Percentiles rank a stretch among this genome's conserved stretches.
These are phyloP conservation scores for Cryptococcus hybrid DNA, from an alignment of 1,284 basidiomycete genomes.

Conservation along the genomic window DNA sequence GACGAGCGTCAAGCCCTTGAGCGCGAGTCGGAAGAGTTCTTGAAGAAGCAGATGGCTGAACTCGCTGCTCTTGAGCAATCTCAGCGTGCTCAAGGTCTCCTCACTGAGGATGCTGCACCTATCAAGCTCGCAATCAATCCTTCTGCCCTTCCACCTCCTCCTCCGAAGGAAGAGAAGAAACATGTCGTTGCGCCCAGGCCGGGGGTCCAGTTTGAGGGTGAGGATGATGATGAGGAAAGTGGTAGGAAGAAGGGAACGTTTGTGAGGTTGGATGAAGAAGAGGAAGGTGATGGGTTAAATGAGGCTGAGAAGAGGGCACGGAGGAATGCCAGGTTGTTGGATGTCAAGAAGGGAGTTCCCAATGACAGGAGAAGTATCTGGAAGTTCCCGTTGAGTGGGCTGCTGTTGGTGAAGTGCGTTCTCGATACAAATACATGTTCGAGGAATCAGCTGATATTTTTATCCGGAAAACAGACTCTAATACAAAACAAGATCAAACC, in stretches of 20 bases:
- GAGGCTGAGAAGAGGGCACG: constrained; percentile 59
- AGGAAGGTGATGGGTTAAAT: constrained; percentile 21
- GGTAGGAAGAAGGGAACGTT: constrained; percentile 67
- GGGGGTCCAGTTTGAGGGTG: constrained; percentile 59
- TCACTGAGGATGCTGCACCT: constrained; percentile 86
- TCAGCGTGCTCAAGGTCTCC: constrained; percentile 78
- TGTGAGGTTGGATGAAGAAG: constrained; percentile 67
- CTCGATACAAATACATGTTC: neutral
- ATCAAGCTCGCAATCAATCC: constrained; percentile 70
- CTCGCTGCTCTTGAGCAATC: constrained; percentile 75
- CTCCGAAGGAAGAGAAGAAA: constrained; percentile 52
- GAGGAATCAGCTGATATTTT: neutral
- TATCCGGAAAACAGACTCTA: neutral
- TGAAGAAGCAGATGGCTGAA: constrained; percentile 85
- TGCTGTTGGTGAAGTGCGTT: constrained; percentile 71
- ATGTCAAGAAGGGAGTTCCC: constrained; percentile 67
- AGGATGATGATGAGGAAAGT: constrained; percentile 79
- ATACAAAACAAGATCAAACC: constrained; percentile 66
- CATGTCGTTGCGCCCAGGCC: constrained; percentile 39
- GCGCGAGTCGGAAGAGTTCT: constrained; percentile 80
- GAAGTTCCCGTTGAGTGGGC: constrained; percentile 80
- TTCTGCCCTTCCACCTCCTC: constrained; percentile 51
- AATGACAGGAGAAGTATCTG: constrained; percentile 70
- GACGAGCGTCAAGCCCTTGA: constrained; percentile 78
- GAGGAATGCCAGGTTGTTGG: constrained; percentile 70